Percentiles rank a stretch among this genome's conserved stretches.
Conservation (phyloP, 2,329 filamentous ascomycete species). For the Pseudovirgaria hyperparasitica region DNA sequence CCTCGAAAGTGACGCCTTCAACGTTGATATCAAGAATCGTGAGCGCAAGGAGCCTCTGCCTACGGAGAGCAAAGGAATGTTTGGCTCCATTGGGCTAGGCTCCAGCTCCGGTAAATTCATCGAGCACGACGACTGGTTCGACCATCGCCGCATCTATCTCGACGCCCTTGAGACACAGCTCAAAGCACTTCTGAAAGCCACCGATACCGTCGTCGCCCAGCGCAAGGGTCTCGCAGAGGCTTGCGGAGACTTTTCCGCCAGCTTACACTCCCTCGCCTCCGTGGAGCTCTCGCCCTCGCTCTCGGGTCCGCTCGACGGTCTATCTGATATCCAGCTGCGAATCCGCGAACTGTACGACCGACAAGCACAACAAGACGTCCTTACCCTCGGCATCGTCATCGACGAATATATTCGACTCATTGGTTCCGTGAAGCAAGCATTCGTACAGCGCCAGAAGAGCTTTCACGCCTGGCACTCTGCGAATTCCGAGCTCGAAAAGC, state of each 20-base stretch:
- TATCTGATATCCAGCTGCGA: slow-evolving; percentile 86
- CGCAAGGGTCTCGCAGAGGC: slow-evolving; percentile 89
- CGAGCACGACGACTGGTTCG: slow-evolving; percentile 99
- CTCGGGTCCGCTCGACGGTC: slow-evolving; percentile 76
- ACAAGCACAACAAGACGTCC: slow-evolving; percentile 90
- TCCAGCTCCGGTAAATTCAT: slow-evolving; percentile 74
- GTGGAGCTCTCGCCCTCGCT: slow-evolving; percentile 85
- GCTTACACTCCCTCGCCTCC: slow-evolving; percentile 79
- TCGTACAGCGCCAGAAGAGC: slow-evolving; percentile 83
- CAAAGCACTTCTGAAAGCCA: slow-evolving; percentile 80
- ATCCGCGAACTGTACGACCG: slow-evolving; percentile 93
- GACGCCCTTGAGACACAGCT: slow-evolving; percentile 88
- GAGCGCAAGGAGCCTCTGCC: slow-evolving; percentile 79
- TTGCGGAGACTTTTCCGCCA: slow-evolving; percentile 84
- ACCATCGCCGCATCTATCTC: slow-evolving; percentile 87
- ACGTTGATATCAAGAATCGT: slow-evolving; percentile 94
- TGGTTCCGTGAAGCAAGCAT: slow-evolving; percentile 86
- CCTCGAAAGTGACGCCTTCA: slow-evolving; percentile 91
- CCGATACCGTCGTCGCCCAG: slow-evolving; percentile 84
- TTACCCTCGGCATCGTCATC: slow-evolving; percentile 93
- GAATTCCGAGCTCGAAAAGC: slow-evolving; percentile 82
- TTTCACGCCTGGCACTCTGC: slow-evolving; percentile 91
- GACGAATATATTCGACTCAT: slow-evolving; percentile 97
- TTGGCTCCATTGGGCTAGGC: slow-evolving; percentile 70
- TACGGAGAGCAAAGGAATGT: slow-evolving; percentile 83